A percentile compares a stretch with the other conserved stretches of the same genome.
Conservation (phyloP, 306 rosid genomes). For the Sophora flavescens region DNA sequence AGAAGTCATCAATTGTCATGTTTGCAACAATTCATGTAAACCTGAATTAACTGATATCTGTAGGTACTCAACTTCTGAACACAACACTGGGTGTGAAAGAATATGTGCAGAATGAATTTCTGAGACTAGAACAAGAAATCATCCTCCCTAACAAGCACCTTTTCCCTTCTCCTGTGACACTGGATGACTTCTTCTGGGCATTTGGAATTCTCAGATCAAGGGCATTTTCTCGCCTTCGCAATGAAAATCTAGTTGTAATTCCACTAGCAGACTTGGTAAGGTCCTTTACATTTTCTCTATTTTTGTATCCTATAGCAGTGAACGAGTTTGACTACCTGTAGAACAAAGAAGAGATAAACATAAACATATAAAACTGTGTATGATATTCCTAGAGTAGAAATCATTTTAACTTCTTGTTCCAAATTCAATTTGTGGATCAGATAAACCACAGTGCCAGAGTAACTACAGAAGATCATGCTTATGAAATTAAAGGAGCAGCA, state of each 20-base stretch:
- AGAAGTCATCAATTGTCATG: not conserved
- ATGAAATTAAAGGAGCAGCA: constrained; percentile 85
- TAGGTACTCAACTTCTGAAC: constrained; percentile 95
- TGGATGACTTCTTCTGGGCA: constrained; percentile 97
- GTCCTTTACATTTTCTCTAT: constrained; percentile 39
- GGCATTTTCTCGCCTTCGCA: constrained; percentile 89
- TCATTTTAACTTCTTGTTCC: not conserved
- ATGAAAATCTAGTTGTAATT: constrained; percentile 82
- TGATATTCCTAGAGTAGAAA: constrained; percentile 34
- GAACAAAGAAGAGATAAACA: constrained; percentile 26
- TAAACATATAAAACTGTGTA: constrained; percentile 12
- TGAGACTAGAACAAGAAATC: constrained; percentile 77
- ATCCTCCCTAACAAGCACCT: constrained; percentile 76
- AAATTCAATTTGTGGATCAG: constrained; percentile 57
- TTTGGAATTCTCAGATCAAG: constrained; percentile 96
- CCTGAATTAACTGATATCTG: constrained; percentile 46
- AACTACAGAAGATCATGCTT: constrained; percentile 84
- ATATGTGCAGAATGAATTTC: constrained; percentile 78
- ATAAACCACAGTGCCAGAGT: constrained; percentile 82
- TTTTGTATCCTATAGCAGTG: constrained; percentile 12
- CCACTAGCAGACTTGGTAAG: constrained; percentile 93
- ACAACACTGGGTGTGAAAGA: constrained; percentile 84
- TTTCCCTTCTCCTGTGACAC: constrained; percentile 79
- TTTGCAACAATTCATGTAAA: constrained; percentile 19
- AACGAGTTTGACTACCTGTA: constrained; percentile 17